These are phyloP conservation scores for Calocera viscosa DNA, from an alignment of 768 basidiomycete species.

Conservation along the genomic window DNA sequence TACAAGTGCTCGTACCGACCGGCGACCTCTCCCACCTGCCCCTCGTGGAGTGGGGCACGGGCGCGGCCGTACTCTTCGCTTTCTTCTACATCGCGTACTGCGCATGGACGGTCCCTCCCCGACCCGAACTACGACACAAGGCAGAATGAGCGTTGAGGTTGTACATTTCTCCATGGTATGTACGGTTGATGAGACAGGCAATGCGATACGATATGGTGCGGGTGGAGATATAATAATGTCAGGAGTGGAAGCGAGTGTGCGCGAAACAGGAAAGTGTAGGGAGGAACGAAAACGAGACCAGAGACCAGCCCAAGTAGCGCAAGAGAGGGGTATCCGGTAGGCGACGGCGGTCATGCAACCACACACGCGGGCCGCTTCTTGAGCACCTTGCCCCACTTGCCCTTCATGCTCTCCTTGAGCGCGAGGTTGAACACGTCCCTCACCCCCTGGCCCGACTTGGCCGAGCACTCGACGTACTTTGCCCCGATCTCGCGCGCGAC, in stretches of 20 bases:
- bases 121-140: not conserved
- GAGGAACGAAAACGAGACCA: not conserved
- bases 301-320: not conserved
- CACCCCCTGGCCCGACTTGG: conserved; percentile 82
- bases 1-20: conserved; percentile 13
- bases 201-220: not conserved
- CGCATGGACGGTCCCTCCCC: conserved; percentile 1
- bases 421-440: conserved; percentile 86
- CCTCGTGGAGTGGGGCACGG: conserved; percentile 13
- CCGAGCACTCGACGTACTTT: conserved; percentile 84
- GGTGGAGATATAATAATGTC: not conserved
- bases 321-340: not conserved
- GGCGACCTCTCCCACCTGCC: conserved; percentile 10
- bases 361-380: conserved; percentile 56
- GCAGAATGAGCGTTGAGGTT: not conserved
- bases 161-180: conserved; percentile 1
- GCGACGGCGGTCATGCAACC: conserved; percentile 32
- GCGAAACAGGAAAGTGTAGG: not conserved
- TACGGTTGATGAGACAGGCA: not conserved
- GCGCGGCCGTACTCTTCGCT: conserved; percentile 11
- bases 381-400: conserved; percentile 60
- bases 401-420: conserved; percentile 75
- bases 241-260: not conserved
- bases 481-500: conserved; percentile 91
- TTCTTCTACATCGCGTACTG: conserved; percentile 6